Evolutionary conservation across 495 filamentous ascomycete genomes (phyloP), one percentile per base, ranked within the genome.

Genomic region (Penicillium longicatenatum): DNA sequence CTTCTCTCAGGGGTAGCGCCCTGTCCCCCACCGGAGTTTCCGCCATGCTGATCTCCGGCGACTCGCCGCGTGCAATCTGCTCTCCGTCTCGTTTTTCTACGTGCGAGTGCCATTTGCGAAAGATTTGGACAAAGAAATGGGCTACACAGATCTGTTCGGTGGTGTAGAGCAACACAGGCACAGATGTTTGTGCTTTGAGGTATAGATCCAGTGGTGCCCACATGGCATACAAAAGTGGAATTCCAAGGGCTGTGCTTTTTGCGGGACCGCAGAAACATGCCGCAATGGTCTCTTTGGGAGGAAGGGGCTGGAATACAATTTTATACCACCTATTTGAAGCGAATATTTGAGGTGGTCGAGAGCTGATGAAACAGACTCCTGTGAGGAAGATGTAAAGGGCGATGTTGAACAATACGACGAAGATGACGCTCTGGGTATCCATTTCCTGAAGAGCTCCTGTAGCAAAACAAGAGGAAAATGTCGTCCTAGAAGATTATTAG

Each of bases 251-350:
- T 10, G 80, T 83, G 45, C 80, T 84, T 64, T 84, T 84, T 21
- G 82, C 80, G 1, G 82, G 80, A 1, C 77, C 81, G 55, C 82
- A 84, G 64, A 83, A 83, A 57, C 82, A 84, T 2, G 82, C 75
- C 7, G 80, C 80, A 55, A 83, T 75, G 1, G 81, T 76, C 50
- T 82, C 76, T 48, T 79, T 74, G 2, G 73, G 69, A 0, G 77
- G 60, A 60, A 83, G 74, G 41, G 62, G 70, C 52, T 63, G 70
- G 35, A 82, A 68, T 0, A 74, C 26, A 12, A 55, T 59, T 26
- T 65, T 59, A 1, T 59, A 59, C 62, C 69, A 70, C n/a, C 44
- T 21, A 4, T 56, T 51, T 16, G 59, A 59, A 2, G 35, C 51
- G 7, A 77, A 63, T 1, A 55, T 26, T 8, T 42, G 48, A 2